Evolutionary conservation across 2,329 filamentous ascomycete genomes (phyloP).

Genomic region (Piedraia hortae): DNA sequence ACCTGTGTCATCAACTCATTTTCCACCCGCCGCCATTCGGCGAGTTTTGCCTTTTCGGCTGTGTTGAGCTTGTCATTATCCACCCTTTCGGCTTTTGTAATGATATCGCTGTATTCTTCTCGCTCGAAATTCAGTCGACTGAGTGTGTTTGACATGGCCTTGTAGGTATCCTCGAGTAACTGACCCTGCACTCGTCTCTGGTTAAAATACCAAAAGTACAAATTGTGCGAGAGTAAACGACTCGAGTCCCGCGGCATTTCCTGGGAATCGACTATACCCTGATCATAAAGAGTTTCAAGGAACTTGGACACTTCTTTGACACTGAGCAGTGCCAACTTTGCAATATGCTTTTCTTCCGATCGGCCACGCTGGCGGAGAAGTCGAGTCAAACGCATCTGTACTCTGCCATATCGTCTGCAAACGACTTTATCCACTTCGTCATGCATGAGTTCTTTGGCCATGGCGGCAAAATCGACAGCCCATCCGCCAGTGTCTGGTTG

Average conservation of each 20-base stretch:
- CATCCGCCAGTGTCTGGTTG: conserved; percentile 40
- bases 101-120: conserved; percentile 38
- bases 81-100: conserved; percentile 57
- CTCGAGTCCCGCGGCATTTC: conserved; percentile 77
- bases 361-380: conserved; percentile 72
- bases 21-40: conserved; percentile 32
- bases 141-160: conserved; percentile 61
- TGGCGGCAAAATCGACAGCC: conserved; percentile 53
- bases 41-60: conserved; percentile 42
- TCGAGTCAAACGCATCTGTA: conserved; percentile 57
- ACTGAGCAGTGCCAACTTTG: conserved; percentile 53
- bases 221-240: conserved; percentile 52
- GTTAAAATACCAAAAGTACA: conserved; percentile 86
- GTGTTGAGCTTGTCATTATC: conserved; percentile 58
- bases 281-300: conserved; percentile 61
- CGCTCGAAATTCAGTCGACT: conserved; percentile 58
- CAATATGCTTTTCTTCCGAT: conserved; percentile 77
- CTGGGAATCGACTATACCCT: conserved; percentile 70
- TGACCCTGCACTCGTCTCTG: conserved; percentile 39
- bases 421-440: conserved; percentile 61
- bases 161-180: conserved; percentile 60
- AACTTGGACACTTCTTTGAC: conserved; percentile 64
- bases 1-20: conserved; percentile 56
- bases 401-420: conserved; percentile 44
- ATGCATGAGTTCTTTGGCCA: conserved; percentile 44